These are phyloP conservation scores for Sabuloglossum arenarium DNA, from an alignment of 495 filamentous ascomycete genomes.

Conservation along the genomic window DNA sequence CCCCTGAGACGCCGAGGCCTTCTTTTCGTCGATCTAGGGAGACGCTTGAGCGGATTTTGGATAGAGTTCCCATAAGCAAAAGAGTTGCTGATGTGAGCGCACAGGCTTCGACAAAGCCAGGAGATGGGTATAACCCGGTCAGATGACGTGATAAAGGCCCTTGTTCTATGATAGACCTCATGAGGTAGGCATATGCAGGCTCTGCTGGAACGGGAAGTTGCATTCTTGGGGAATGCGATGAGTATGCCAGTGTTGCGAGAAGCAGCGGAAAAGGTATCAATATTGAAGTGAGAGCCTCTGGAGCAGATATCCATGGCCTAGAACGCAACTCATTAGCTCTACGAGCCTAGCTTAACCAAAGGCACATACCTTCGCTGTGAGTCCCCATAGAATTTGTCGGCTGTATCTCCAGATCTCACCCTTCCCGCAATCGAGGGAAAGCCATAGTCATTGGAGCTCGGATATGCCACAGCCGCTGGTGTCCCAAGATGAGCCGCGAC, in stretches of 20 bases:
- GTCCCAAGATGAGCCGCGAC: not conserved
- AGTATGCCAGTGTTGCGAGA: not conserved
- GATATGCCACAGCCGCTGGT: not conserved
- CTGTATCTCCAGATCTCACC: not conserved
- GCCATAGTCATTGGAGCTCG: not conserved
- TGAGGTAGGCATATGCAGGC: slow-evolving; percentile 9
- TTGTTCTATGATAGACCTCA: slow-evolving; percentile 2
- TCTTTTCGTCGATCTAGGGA: slow-evolving; percentile 17
- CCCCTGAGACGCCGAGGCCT: not conserved
- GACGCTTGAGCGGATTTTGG: slow-evolving; percentile 14
- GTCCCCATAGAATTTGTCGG: not conserved
- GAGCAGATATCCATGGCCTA: slow-evolving; percentile 13
- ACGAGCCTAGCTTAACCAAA: not conserved
- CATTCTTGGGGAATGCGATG: slow-evolving; percentile 10
- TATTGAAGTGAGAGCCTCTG: slow-evolving; percentile 16
- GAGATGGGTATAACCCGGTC: slow-evolving; percentile 6
- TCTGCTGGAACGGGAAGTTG: not conserved
- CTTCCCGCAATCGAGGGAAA: not conserved
- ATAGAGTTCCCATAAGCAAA: slow-evolving; percentile 18
- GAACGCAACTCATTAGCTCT: not conserved
- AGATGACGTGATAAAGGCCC: slow-evolving; percentile 7
- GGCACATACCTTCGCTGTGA: not conserved
- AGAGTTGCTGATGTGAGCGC: slow-evolving; percentile 21
- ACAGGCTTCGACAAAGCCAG: slow-evolving; percentile 10
- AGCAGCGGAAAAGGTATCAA: slow-evolving; percentile 13